Evolutionary conservation across 345 rosid species (phyloP), one percentile per base, ranked within the genome.

Genomic region (Raphanus raphanistrum): DNA sequence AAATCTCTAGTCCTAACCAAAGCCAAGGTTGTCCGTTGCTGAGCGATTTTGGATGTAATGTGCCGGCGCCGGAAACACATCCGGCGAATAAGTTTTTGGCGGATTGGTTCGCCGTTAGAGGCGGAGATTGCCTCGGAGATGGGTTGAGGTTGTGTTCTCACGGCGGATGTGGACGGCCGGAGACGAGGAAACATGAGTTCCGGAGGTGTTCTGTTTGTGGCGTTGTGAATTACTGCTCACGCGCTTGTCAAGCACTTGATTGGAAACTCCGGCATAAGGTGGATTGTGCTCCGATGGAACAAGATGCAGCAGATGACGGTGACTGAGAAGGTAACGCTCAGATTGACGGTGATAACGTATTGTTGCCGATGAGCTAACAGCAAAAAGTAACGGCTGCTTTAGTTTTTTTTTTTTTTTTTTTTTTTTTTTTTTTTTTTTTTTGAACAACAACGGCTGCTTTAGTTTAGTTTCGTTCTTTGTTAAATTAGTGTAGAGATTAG

Each of bases 31-130:
- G 98, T 45, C 94, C 96, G 1, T 69, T 95, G 80, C 79, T 95
- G 0, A 92, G 99, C 17, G 99, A 95, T 80, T 95, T 90, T 63
- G 99, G 99, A 2, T 95, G 98, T 85, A 92, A 92, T 84, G 96
- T 95, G n/a, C 99, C 96, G 76, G 88, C 97, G 10, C 94, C 96
- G 38, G 96, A 91, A 74, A 83, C 84, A 0, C 97, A 95, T 71
- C 93, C 96, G 29, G 96, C 93, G 16, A 90, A 86, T 76, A 75
- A 79, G 54, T 95, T 95, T 72, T 58, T 95, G 25, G 82, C 92
- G 0, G 96, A 91, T n/a, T 95, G 99, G 98, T 92, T 85, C 77
- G 79, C 77, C 0, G 43, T 63, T 0, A 84, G 84, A 4, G 88
- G 79, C 2, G 83, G 88, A 3, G 81, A 82, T 2, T 81, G 63